These are phyloP conservation scores for Phanerochaete carnosa DNA, from an alignment of 768 basidiomycete species.

Conservation along the genomic window DNA sequence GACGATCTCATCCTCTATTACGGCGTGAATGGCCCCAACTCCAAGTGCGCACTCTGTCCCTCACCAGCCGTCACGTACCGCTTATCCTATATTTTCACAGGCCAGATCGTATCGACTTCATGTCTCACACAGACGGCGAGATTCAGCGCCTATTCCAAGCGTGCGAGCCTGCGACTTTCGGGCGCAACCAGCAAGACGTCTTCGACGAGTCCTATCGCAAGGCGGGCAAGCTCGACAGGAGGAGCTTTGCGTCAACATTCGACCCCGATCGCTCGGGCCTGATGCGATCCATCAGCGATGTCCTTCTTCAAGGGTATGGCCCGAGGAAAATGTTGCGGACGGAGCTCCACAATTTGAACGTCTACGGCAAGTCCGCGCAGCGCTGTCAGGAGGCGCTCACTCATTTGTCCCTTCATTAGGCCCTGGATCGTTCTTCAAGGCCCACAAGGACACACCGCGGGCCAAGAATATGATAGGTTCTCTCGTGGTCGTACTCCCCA, in stretches of 20 bases:
- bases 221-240: constrained; percentile 28
- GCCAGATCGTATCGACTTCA: constrained; percentile 8
- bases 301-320: constrained; percentile 18
- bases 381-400: neutral
- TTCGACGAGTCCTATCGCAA: constrained; percentile 31
- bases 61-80: too few relatives aligned
- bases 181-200: constrained; percentile 24
- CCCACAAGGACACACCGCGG: constrained; percentile 48
- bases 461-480: constrained; percentile 46
- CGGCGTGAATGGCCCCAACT: neutral
- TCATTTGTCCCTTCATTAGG: constrained; percentile 21
- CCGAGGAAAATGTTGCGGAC: constrained; percentile 24
- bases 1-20: constrained; percentile 14
- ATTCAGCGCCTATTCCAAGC: constrained; percentile 20
- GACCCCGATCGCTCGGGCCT: constrained; percentile 4
- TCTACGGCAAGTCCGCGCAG: constrained; percentile 34
- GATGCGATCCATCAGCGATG: constrained; percentile 1
- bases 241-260: constrained; percentile 1
- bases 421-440: constrained; percentile 45
- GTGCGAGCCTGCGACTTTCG: constrained; percentile 29
- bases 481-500: constrained; percentile 48
- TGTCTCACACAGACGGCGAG: constrained; percentile 4
- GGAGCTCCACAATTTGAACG: constrained; percentile 45
- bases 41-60: neutral
- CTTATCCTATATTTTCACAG: neutral